Evolutionary conservation across 2,329 filamentous ascomycete species (phyloP).

Genomic region (Monosporascus sp.): DNA sequence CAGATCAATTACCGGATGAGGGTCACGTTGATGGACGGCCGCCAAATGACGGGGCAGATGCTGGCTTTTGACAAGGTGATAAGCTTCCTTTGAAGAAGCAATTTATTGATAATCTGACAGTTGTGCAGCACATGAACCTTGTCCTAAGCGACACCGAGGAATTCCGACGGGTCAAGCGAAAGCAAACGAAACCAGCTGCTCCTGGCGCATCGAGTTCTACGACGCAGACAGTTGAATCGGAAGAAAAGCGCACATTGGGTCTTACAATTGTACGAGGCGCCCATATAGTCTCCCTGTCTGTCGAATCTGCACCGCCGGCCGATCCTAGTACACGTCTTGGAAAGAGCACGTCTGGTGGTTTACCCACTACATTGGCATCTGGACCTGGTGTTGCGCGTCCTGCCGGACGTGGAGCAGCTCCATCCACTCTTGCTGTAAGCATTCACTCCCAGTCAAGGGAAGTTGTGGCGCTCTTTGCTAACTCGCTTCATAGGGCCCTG

Average conservation of each 20-base stretch:
- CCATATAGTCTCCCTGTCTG: conserved; percentile 89
- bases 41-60: conserved; percentile 97
- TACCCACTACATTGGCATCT: conserved; percentile 65
- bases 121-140: conserved; percentile 88
- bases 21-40: conserved; percentile 87
- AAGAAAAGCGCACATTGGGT: conserved; percentile 96
- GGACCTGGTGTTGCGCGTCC: conserved; percentile 89
- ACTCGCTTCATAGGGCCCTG: conserved; percentile 55
- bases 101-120: conserved; percentile 3
- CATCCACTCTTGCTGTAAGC: conserved; percentile 73
- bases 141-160: conserved; percentile 98
- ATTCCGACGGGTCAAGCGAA: conserved; percentile 86
- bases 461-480: conserved; percentile 10
- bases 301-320: conserved; percentile 91
- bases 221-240: conserved; percentile 70
- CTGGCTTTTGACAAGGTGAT: conserved; percentile 93
- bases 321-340: conserved; percentile 88
- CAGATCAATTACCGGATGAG: conserved; percentile 99
- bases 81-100: not conserved
- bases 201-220: conserved; percentile 55
- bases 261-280: conserved; percentile 91
- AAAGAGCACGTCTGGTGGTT: conserved; percentile 63
- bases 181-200: conserved; percentile 66
- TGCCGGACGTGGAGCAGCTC: conserved; percentile 72
- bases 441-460: not conserved